Base-by-base conservation (phyloP, 805 yeast genomes). In the Candida boleticola region DNA sequence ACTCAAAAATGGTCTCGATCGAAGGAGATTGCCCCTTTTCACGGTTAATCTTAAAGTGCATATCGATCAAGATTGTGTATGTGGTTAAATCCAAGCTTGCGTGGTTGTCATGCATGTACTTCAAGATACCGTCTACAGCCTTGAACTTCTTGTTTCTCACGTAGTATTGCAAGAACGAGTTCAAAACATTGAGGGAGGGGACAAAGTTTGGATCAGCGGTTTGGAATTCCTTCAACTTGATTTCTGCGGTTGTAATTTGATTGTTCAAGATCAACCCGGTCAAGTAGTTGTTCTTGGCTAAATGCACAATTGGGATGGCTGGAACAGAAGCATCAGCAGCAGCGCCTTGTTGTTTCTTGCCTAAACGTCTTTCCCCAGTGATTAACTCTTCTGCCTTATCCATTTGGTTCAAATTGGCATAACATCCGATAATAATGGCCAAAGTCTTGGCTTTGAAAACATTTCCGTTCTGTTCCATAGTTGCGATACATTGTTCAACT, bases 41-140 rank as follows among this genome's bases (percentile, higher is more conserved):
- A 30, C 61, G 61, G 26, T 70, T 64, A 27, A 62, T 43, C 54
- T 77, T 79, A 62, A 82, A 68, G 48, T 73, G 66, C 40, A 73
- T 60, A 51, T 82, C 81, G 40, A 83, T 68, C 19, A 82, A 61
- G 27, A 76, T 73, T 3, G 89, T 75, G 60, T 78, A 78, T 2
- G 90, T 82, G 14, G 79, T 79, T 36, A 79, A 68, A 55, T 81
- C 86, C 21, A 84, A 83, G 29, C 66, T 52, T 19, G 82, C 58
- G 3, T 63, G 55, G 20, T 63, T 44, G 25, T 56, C 57, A 30
- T 53, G 55, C 78, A 82, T 74, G 44, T 65, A 64, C 26, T 70
- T 45, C 21, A 66, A 63, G 32, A 83, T 58, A 11, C 77, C 64
- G n/a, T 65, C 68, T n/a, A 66, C 64, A 3, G 83, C 83, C 36